Evolutionary conservation across 768 basidiomycete genomes (phyloP), one percentile per base, ranked within the genome.

Genomic region (Tulasnella sp.): DNA sequence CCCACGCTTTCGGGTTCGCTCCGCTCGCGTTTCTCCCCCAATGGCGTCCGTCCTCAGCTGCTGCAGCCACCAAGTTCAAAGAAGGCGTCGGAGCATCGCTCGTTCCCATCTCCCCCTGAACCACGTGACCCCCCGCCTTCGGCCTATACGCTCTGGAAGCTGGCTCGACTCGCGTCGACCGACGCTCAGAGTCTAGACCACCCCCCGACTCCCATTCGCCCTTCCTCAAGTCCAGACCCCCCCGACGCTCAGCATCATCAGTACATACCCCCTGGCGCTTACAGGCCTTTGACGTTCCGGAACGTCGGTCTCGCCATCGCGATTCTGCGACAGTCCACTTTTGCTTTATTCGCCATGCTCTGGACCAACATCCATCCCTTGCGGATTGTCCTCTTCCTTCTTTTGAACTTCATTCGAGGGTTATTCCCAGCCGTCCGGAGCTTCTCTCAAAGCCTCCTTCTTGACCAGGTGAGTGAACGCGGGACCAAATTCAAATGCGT

Each of bases 361-460:
- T 85, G 84, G 83, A 78, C 78, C 67, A 47, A 62, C 59, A 80
- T 89, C 39, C 89, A 92, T 76, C 91, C 90, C 39, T 75, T 87
- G 64, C 85, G 90, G 73, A 88, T 89, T 26, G 81, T 85, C n/a
- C 81, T 90, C 70, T 88, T 93, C 87, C 81, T 92, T 79, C 11
- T 75, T 73, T 81, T 92, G 75, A 90, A 91, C 79, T 80, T 92
- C 67, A 76, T 88, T 72, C 86, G 90, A 75, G 92, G 90, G 74
- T 81, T 89, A 73, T 87, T 92, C 77, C 91, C 91, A 40, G 92
- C 91, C 11, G 89, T 90, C 79, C 86, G 90, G 80, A 89, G 90
- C 74, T 93, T 91, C 82, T 92, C 92, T 9, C 92, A 93, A 81
- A 91, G 91, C 69, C 80, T 91, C 79, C 90, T 93, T 76, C 87